phyloP scores from a whole-genome alignment of 2,329 filamentous ascomycete species.

The Xylaria arbuscula region DNA sequence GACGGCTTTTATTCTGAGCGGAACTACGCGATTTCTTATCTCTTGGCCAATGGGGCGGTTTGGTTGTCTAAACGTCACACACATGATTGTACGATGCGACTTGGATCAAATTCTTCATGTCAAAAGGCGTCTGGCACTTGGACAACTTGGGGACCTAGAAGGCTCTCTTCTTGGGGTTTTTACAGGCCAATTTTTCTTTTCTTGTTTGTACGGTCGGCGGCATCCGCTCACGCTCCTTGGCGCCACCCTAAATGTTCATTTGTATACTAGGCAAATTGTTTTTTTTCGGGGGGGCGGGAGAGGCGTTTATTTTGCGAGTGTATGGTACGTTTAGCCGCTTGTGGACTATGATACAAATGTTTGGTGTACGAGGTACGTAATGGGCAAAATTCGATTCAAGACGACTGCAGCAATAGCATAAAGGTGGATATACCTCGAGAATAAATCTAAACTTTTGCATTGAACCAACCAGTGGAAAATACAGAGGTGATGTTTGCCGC shows the following conservation, averaged over 20 bases:
- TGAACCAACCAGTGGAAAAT: constrained; percentile 30
- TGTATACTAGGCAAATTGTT: constrained; percentile 41
- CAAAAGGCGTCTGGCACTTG: constrained; percentile 40
- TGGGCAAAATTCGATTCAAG: constrained; percentile 24
- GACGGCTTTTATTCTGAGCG: constrained; percentile 37
- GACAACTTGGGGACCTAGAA: constrained; percentile 32
- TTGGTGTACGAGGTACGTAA: constrained; percentile 40
- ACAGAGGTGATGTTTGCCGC: constrained; percentile 12
- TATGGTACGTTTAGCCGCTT: constrained; percentile 24
- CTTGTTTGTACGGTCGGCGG: constrained; percentile 32
- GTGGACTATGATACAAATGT: constrained; percentile 38
- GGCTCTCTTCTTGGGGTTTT: constrained; percentile 39
- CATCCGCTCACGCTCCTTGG: constrained; percentile 40
- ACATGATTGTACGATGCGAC: constrained; percentile 40
- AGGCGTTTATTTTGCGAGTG: constrained; percentile 38
- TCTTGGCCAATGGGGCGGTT: constrained; percentile 20
- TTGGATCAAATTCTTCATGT: constrained; percentile 35
- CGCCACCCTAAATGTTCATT: constrained; percentile 38
- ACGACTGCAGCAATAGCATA: constrained; percentile 24
- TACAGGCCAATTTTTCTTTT: constrained; percentile 40
- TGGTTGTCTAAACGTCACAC: constrained; percentile 27
- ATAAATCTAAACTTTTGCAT: constrained; percentile 28
- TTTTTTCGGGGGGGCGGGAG: constrained; percentile 22
- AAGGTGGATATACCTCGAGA: constrained; percentile 37
- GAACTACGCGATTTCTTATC: constrained; percentile 24